Evolutionary conservation across 2,329 filamentous ascomycete species (phyloP).

Genomic region (Neofusicoccum kwambonambiense): DNA sequence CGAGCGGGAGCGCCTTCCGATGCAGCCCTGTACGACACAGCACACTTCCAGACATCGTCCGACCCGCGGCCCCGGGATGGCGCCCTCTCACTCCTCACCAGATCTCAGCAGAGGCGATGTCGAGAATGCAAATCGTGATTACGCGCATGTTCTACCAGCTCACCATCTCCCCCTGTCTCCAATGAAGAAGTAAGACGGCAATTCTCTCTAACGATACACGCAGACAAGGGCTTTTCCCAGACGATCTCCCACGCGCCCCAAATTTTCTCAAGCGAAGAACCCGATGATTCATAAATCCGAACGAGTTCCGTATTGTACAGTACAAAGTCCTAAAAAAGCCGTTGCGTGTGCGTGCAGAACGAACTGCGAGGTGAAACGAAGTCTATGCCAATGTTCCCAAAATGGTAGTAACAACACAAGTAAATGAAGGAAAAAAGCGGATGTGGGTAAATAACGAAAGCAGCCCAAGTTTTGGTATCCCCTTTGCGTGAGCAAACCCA

Average conservation of each 20-base stretch:
- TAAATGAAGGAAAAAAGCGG: not conserved
- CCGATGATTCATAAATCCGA: conserved; percentile 12
- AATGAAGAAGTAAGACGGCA: conserved; percentile 4
- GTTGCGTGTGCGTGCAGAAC: conserved; percentile 16
- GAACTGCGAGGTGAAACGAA: conserved; percentile 18
- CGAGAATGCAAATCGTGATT: conserved; percentile 20
- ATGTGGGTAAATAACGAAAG: conserved; percentile 8
- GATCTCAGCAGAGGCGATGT: not conserved
- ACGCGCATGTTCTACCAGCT: conserved; percentile 1
- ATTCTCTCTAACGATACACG: conserved; percentile 16
- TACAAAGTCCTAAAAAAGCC: conserved; percentile 11
- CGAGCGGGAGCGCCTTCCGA: conserved; percentile 14
- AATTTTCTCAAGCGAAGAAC: not conserved
- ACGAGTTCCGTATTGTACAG: conserved; percentile 21
- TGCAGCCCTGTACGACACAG: conserved; percentile 17
- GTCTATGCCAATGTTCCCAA: conserved; percentile 31
- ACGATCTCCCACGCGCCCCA: not conserved
- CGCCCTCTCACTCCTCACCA: not conserved
- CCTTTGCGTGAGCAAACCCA: conserved; percentile 37
- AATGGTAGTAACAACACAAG: not conserved
- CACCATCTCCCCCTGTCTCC: not conserved
- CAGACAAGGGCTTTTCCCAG: conserved; percentile 8
- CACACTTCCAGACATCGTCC: conserved; percentile 3
- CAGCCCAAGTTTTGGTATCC: conserved; percentile 37
- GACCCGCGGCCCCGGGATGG: conserved; percentile 8